These are phyloP conservation scores for Trichoderma pleuroti DNA, from an alignment of 2,329 filamentous ascomycete genomes.

Conservation along the genomic window DNA sequence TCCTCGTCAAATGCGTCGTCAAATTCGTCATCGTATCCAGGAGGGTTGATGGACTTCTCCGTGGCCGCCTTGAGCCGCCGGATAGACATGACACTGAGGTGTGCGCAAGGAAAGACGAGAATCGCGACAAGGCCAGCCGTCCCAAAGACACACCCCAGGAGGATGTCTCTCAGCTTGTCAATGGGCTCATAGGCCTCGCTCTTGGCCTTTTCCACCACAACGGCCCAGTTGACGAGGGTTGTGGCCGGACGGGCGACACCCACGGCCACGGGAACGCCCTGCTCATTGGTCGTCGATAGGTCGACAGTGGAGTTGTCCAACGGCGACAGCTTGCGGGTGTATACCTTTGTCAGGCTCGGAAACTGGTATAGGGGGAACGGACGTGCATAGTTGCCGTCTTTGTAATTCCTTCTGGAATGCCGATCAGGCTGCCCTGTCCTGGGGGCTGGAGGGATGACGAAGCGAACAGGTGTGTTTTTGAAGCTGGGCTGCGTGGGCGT, in stretches of 20 bases:
- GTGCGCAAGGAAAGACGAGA: constrained; percentile 73
- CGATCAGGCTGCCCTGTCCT: constrained; percentile 42
- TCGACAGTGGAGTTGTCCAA: constrained; percentile 65
- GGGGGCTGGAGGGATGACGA: constrained; percentile 55
- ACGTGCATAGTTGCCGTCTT: constrained; percentile 39
- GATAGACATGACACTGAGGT: constrained; percentile 78
- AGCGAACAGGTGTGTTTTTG: constrained; percentile 48
- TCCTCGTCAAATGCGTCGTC: constrained; percentile 46
- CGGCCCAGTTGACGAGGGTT: constrained; percentile 72
- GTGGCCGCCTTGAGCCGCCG: constrained; percentile 72
- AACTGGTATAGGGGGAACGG: constrained; percentile 61
- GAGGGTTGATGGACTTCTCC: constrained; percentile 65
- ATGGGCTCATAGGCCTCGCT: constrained; percentile 75
- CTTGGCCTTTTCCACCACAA: constrained; percentile 74
- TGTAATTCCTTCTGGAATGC: constrained; percentile 37
- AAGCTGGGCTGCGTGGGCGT: constrained; percentile 38
- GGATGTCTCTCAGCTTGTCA: constrained; percentile 68
- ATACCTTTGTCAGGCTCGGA: constrained; percentile 59
- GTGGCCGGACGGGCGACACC: constrained; percentile 71
- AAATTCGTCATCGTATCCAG: constrained; percentile 53
- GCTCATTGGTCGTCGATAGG: constrained; percentile 70
- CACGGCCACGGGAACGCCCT: constrained; percentile 66
- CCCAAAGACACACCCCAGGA: constrained; percentile 81
- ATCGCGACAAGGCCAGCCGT: constrained; percentile 71
- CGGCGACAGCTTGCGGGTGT: constrained; percentile 46